A percentile compares a stretch with the other conserved stretches of the same genome.
Evolutionary conservation across 805 yeast genomes (phyloP).

Genomic region (Candida multigemmis): DNA sequence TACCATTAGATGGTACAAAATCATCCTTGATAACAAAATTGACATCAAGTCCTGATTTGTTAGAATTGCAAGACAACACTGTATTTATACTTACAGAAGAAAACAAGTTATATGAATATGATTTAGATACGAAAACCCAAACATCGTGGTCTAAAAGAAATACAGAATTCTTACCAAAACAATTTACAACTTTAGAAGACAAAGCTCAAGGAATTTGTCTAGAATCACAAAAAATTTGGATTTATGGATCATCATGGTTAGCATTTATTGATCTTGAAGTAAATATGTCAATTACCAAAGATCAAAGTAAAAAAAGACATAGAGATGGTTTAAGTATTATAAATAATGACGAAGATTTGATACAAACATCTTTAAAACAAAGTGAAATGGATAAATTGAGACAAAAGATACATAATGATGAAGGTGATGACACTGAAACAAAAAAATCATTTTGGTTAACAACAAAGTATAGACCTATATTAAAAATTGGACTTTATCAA

Average conservation of each 20-base stretch:
- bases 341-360: conserved; percentile 13
- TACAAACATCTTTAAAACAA: conserved; percentile 19
- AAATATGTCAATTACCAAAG: conserved; percentile 41
- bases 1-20: conserved; percentile 16
- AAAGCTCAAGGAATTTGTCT: conserved; percentile 66
- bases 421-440: conserved; percentile 12
- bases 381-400: conserved; percentile 22
- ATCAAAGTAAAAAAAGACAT: conserved; percentile 29
- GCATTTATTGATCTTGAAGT: conserved; percentile 58
- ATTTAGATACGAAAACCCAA: conserved; percentile 11
- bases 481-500: conserved; percentile 49
- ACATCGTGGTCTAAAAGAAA: conserved; percentile 78
- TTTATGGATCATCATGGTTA: conserved; percentile 84
- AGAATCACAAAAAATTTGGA: conserved; percentile 54
- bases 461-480: conserved; percentile 63
- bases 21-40: conserved; percentile 41
- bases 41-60: conserved; percentile 49
- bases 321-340: conserved; percentile 31
- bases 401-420: conserved; percentile 31
- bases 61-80: conserved; percentile 46
- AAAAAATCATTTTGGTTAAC: conserved; percentile 62
- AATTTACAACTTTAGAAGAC: conserved; percentile 48
- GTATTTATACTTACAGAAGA: conserved; percentile 65
- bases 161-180: conserved; percentile 64
- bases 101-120: conserved; percentile 66